These are phyloP conservation scores for Mucuna pruriens DNA, from an alignment of 306 rosid species.

Conservation along the genomic window DNA sequence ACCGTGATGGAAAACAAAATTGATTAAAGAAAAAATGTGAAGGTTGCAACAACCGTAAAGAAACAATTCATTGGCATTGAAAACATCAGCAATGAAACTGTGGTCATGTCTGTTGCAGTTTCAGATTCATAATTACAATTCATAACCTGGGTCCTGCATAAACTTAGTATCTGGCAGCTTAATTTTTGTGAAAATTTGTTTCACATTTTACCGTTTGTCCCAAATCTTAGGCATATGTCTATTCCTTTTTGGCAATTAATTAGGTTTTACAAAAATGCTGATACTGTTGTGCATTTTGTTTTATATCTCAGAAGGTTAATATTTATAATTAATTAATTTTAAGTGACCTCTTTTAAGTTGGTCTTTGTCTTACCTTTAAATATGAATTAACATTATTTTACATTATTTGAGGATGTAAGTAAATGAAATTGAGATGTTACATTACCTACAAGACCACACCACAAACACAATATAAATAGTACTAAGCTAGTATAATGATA, in stretches of 20 bases:
- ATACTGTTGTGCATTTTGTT: too few relatives aligned
- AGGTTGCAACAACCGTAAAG: background rate
- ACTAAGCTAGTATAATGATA: too few relatives aligned
- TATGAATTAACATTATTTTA: too few relatives aligned
- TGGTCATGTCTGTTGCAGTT: background rate
- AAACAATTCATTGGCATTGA: background rate
- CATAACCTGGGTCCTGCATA: background rate
- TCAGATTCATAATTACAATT: background rate
- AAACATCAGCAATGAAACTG: background rate
- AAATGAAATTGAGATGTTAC: slow-evolving; percentile 13
- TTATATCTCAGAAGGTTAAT: too few relatives aligned
- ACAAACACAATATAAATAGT: background rate
- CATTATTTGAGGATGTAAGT: too few relatives aligned
- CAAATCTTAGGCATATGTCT: background rate
- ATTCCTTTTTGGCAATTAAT: background rate
- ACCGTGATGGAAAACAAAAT: background rate
- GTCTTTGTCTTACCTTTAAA: too few relatives aligned
- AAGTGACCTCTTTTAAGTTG: too few relatives aligned
- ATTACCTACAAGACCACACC: background rate
- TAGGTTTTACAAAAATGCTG: background rate
- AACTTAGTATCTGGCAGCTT: background rate
- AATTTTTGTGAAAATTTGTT: background rate
- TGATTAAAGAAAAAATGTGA: background rate
- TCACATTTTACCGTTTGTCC: too few relatives aligned
- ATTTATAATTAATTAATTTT: too few relatives aligned